A percentile compares a stretch with the other conserved stretches of the same genome.
Evolutionary conservation across 192 early-diverging fungal species (phyloP).

Genomic region (Endogone sp.): DNA sequence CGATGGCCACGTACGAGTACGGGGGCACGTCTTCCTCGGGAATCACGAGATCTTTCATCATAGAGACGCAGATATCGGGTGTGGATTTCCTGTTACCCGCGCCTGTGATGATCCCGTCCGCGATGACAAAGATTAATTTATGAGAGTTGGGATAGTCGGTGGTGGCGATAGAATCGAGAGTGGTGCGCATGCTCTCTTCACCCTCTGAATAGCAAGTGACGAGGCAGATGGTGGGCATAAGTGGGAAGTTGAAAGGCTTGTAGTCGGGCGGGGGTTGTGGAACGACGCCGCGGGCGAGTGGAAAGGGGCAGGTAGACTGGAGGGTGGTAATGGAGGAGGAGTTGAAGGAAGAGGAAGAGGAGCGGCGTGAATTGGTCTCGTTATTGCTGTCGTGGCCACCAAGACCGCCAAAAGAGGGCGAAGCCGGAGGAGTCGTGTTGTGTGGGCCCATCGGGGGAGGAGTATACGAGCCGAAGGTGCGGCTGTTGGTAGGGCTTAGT

Average conservation of each 20-base stretch:
- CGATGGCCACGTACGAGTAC: constrained; percentile 72
- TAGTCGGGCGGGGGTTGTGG: constrained; percentile 31
- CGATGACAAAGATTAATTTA: constrained; percentile 80
- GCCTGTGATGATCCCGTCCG: constrained; percentile 87
- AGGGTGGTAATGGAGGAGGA: background rate
- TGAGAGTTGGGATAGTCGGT: constrained; percentile 80
- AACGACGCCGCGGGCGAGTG: constrained; percentile 12
- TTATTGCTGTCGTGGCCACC: background rate
- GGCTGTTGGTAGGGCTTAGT: background rate
- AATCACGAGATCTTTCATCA: constrained; percentile 60
- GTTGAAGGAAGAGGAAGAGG: background rate
- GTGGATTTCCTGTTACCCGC: constrained; percentile 66
- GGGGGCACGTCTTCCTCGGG: constrained; percentile 60
- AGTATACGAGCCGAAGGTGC: background rate
- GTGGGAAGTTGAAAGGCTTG: constrained; percentile 42
- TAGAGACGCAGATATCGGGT: constrained; percentile 66
- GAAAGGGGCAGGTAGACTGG: constrained; percentile 9
- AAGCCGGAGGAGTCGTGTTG: background rate
- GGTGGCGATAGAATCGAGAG: constrained; percentile 75
- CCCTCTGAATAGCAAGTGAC: constrained; percentile 90
- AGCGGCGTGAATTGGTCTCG: background rate
- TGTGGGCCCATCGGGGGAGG: background rate
- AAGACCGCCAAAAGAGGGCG: too few species aligned
- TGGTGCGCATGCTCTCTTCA: constrained; percentile 65
- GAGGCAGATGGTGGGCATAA: constrained; percentile 60